These are phyloP conservation scores for Funneliformis mosseae DNA, from an alignment of 192 early-diverging fungal genomes.

Conservation along the genomic window DNA sequence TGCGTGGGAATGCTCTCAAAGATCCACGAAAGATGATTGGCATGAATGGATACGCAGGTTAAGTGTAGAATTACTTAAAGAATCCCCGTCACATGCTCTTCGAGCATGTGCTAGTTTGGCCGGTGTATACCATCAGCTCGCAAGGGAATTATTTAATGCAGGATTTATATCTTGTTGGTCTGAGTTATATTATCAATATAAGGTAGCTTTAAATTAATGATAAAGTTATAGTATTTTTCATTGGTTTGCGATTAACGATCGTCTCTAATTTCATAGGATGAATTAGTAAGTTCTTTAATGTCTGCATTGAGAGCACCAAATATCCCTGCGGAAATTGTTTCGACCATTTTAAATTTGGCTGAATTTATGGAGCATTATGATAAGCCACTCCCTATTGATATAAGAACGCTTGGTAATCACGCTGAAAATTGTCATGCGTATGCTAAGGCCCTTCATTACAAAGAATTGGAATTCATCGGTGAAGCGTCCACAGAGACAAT, in stretches of 20 bases:
- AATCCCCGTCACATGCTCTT: conserved; percentile 95
- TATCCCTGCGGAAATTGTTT: conserved; percentile 91
- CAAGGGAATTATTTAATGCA: conserved; percentile 92
- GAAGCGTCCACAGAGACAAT: conserved; percentile 84
- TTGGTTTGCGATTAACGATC: background rate
- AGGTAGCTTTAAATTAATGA: conserved; percentile 41
- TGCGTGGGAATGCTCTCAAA: conserved; percentile 85
- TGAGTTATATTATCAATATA: conserved; percentile 85
- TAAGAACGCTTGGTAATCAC: conserved; percentile 83
- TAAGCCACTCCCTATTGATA: conserved; percentile 91
- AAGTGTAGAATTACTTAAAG: conserved; percentile 88
- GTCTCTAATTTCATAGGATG: conserved; percentile 54
- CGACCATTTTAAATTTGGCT: conserved; percentile 89
- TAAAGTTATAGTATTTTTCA: background rate
- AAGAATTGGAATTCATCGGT: conserved; percentile 89
- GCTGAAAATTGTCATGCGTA: conserved; percentile 93
- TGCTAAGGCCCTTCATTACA: conserved; percentile 98
- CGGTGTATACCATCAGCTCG: conserved; percentile 73
- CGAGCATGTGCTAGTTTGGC: conserved; percentile 89
- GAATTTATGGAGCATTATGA: conserved; percentile 99
- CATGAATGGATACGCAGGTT: conserved; percentile 91
- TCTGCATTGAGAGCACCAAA: conserved; percentile 78
- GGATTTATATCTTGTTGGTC: conserved; percentile 97
- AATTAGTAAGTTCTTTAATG: conserved; percentile 79
- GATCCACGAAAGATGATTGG: conserved; percentile 94